Conservation (phyloP, 1,139 yeast species). For the Magnusiomyces ingens region DNA sequence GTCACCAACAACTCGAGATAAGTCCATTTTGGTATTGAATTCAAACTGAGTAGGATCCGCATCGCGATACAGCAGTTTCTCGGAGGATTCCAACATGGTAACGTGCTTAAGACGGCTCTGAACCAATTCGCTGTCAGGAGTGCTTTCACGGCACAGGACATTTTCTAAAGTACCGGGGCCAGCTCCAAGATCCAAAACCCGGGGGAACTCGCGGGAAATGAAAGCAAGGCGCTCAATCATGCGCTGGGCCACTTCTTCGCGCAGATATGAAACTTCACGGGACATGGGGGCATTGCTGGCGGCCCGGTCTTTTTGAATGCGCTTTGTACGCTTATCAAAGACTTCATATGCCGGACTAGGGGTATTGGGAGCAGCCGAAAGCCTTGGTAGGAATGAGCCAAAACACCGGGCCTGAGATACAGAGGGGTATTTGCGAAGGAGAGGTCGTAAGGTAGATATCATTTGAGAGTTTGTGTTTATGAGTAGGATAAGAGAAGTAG, state of each 20-base stretch:
- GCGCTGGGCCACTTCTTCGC: slow-evolving; percentile 67
- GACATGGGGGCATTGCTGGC: slow-evolving; percentile 41
- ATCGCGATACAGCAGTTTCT: slow-evolving; percentile 49
- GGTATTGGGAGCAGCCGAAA: slow-evolving; percentile 2
- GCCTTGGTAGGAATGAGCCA: not conserved
- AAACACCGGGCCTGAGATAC: not conserved
- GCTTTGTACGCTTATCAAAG: slow-evolving; percentile 59
- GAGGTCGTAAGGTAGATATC: no score
- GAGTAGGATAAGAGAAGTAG: not conserved
- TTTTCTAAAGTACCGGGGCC: slow-evolving; percentile 57
- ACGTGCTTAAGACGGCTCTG: slow-evolving; percentile 48
- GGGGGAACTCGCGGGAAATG: slow-evolving; percentile 56
- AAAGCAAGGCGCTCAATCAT: slow-evolving; percentile 72
- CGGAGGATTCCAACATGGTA: slow-evolving; percentile 63
- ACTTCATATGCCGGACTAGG: slow-evolving; percentile 39
- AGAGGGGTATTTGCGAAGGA: not conserved
- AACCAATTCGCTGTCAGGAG: slow-evolving; percentile 46
- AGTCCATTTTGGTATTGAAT: slow-evolving; percentile 41
- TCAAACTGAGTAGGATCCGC: slow-evolving; percentile 27
- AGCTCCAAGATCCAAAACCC: slow-evolving; percentile 65
- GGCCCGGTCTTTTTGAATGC: slow-evolving; percentile 52
- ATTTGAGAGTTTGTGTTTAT: not conserved
- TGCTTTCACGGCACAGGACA: slow-evolving; percentile 30
- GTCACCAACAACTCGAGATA: slow-evolving; percentile 51
- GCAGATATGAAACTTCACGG: slow-evolving; percentile 61